Percentiles rank a stretch among this genome's conserved stretches.
Conservation (phyloP, 371 early-diverging fungal species). For the Umbelopsis sp. region DNA sequence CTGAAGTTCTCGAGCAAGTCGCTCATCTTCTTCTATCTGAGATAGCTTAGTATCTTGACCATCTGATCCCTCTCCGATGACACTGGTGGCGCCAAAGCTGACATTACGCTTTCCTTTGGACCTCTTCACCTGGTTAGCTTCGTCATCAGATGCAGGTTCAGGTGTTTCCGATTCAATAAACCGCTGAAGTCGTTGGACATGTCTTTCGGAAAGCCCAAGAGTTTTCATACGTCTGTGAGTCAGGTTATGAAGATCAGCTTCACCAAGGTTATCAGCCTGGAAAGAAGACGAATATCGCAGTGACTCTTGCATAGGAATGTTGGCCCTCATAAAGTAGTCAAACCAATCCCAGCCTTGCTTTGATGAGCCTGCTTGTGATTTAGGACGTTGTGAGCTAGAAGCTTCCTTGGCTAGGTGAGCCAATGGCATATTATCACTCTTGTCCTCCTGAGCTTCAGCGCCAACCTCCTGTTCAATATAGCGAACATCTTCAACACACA, state of each 20-base stretch:
- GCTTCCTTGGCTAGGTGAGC: slow-evolving; percentile 38
- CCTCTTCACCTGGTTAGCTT: slow-evolving; percentile 29
- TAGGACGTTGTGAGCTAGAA: slow-evolving; percentile 25
- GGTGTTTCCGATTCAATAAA: slow-evolving; percentile 50
- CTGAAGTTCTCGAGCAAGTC: slow-evolving; percentile 79
- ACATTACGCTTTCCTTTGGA: slow-evolving; percentile 44
- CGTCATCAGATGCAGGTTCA: slow-evolving; percentile 43
- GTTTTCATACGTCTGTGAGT: slow-evolving; percentile 74
- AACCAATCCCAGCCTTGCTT: slow-evolving; percentile 87
- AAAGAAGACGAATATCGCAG: slow-evolving; percentile 80
- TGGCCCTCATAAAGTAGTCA: slow-evolving; percentile 82
- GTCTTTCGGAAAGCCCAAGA: slow-evolving; percentile 83
- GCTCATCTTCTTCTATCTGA: slow-evolving; percentile 72
- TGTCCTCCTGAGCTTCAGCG: slow-evolving; percentile 48
- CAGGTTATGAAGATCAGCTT: slow-evolving; percentile 71
- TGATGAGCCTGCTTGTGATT: slow-evolving; percentile 26
- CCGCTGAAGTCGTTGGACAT: slow-evolving; percentile 78
- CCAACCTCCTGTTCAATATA: slow-evolving; percentile 67
- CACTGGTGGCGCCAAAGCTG: slow-evolving; percentile 47
- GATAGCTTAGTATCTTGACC: slow-evolving; percentile 27
- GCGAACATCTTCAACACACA: slow-evolving; percentile 75
- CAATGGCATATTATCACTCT: slow-evolving; percentile 40
- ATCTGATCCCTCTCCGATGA: slow-evolving; percentile 41
- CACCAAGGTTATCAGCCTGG: slow-evolving; percentile 83
- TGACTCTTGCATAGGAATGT: slow-evolving; percentile 74